These are phyloP conservation scores for Pseudopithomyces chartarum DNA, from an alignment of 2,329 filamentous ascomycete genomes.

Conservation along the genomic window DNA sequence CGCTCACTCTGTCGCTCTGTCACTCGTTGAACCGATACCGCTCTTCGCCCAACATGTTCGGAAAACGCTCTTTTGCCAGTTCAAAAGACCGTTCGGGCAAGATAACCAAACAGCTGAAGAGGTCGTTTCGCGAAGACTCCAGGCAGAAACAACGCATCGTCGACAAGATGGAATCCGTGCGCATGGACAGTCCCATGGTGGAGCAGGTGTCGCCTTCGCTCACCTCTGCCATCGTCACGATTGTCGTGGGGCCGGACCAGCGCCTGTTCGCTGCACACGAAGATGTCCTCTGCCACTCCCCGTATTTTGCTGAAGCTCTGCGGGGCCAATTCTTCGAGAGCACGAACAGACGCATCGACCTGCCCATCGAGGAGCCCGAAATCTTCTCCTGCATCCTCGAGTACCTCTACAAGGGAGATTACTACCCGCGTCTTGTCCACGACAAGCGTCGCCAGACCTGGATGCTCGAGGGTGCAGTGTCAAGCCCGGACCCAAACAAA, in stretches of 20 bases:
- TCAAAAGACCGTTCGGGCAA: conserved; percentile 88
- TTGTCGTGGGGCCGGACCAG: conserved; percentile 82
- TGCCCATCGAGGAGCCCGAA: conserved; percentile 83
- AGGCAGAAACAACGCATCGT: conserved; percentile 82
- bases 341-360: conserved; percentile 74
- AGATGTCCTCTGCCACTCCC: conserved; percentile 84
- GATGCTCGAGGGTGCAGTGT: conserved; percentile 78
- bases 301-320: conserved; percentile 78
- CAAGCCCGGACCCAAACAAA: conserved; percentile 60
- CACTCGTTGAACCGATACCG: conserved; percentile 51
- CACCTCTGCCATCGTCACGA: conserved; percentile 78
- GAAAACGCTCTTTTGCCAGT: conserved; percentile 78
- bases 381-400: conserved; percentile 93
- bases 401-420: conserved; percentile 96
- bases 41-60: conserved; percentile 72
- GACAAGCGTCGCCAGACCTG: conserved; percentile 86
- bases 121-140: conserved; percentile 75
- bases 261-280: conserved; percentile 95
- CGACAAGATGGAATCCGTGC: conserved; percentile 65
- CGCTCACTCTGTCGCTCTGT: conserved; percentile 54
- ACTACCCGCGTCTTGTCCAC: conserved; percentile 86
- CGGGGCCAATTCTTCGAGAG: conserved; percentile 74
- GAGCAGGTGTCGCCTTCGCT: conserved; percentile 57
- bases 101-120: conserved; percentile 77
- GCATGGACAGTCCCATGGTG: conserved; percentile 63